A percentile compares a stretch with the other conserved stretches of the same genome.
These are phyloP conservation scores for Amanita brunnescens DNA, from an alignment of 768 basidiomycete genomes.

Conservation along the genomic window DNA sequence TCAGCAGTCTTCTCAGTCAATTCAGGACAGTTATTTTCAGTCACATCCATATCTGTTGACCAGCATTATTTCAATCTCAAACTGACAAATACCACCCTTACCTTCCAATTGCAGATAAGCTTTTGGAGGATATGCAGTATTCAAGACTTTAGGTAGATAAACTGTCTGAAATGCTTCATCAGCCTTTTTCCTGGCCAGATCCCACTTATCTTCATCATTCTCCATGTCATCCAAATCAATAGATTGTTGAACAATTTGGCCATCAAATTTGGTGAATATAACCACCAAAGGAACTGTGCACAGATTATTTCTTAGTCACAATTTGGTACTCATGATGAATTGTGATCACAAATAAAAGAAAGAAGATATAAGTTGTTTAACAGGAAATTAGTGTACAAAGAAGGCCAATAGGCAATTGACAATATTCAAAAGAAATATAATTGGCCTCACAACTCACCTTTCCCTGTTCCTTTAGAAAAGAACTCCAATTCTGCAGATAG, in stretches of 20 bases:
- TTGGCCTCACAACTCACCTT: no score
- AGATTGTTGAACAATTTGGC: constrained; percentile 15
- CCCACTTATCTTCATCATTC: constrained; percentile 8
- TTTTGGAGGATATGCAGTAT: constrained; percentile 12
- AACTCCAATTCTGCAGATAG: no score
- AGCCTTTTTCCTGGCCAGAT: constrained; percentile 9
- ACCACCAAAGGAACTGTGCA: no score
- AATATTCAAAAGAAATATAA: no score
- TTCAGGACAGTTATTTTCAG: background rate
- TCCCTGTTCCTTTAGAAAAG: no score
- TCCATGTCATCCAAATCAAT: background rate
- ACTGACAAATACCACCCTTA: background rate
- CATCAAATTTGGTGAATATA: no score
- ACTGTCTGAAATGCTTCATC: constrained; percentile 10
- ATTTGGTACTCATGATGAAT: no score
- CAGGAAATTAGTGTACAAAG: no score
- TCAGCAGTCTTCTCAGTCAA: background rate
- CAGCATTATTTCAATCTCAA: background rate
- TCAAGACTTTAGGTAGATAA: constrained; percentile 10
- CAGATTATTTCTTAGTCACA: no score
- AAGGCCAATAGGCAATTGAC: no score
- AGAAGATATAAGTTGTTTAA: no score
- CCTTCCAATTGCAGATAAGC: constrained; percentile 13
- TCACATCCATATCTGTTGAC: background rate
- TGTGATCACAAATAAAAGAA: no score